Evolutionary conservation across 2,329 filamentous ascomycete genomes (phyloP), one percentile per base, ranked within the genome.

Genomic region (Samsoniella hepiali): DNA sequence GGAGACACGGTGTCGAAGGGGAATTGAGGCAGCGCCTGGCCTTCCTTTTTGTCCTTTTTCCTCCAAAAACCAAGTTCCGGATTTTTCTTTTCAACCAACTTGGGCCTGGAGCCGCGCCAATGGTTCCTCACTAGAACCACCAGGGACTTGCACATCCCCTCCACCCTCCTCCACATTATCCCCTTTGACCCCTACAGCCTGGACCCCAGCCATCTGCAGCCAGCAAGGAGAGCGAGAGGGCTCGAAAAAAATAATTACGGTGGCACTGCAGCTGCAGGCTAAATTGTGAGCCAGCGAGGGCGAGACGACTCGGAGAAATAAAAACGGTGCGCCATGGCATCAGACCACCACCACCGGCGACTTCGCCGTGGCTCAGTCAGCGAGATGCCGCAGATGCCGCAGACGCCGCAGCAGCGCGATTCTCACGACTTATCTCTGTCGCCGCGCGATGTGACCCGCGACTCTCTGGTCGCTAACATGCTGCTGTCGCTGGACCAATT

Each of bases 401-500:
- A 32, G n/a, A 45, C 59, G 32, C 59, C 59, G 9, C 17, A 62
- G 17, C 49, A 36, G 5, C 59, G 83, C 68, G 88, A 93, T 77
- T 92, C 90, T 56, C 93, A 97, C 80, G 93, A 97, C 75, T 83
- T 97, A 66, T 93, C 91, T 64, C 82, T 96, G 70, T 88, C 88
- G 58, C 86, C 90, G 56, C 83, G 88, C 65, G 86, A 91, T 73
- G 87, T 91, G 67, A 91, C 91, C 47, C 88, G 94, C 69, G 91
- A 96, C 72, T 97, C 93, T 42, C 88, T 99, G 68, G 92, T 99
- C 65, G 90, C 95, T 76, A 96, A 97, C 76, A 95, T 99, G 89
- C 87, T 98, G 65, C 82, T 95, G 68, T 97, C 93, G 47, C 88
- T 99, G 67, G 94, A 97, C 76, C 90, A 94, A 75, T 87, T 94